Evolutionary conservation across 1,284 basidiomycete species (phyloP), one percentile per base, ranked within the genome.

Genomic region (Agaricales sp.): DNA sequence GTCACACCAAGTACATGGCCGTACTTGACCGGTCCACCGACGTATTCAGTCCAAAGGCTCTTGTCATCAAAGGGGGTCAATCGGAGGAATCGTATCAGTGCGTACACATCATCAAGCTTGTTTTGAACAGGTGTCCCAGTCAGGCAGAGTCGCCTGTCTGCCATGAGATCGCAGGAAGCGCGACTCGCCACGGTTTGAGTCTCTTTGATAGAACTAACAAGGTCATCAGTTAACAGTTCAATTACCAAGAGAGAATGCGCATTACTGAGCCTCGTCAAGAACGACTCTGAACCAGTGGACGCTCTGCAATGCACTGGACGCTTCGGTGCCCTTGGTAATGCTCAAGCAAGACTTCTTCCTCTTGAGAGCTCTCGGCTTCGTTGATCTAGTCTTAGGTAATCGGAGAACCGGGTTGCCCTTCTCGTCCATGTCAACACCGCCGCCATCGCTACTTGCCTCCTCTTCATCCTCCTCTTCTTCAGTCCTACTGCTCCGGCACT

Each of bases 81-180:
- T 4, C 94, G 88, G 45, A 99, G 71, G 69, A 99, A 99, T 65
- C 93, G 94, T 74, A 99, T 83, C 50, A 99, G 74, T 1, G 96
- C 93, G 66, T 87, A 99, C 45, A 99, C 86, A 61, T 99, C 96
- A 66, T 99, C 95, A 51, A 99, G 79, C 63, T 94, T 94, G 74
- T 99, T 99, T 69, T 99, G 96, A 41, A 99, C 92, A 0, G 96
- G 96, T 4, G 96, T 99, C 53, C 96, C 96, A 6, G 95, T 97
- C 37, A 99, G 73, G 61, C 92, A 96, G 43, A 98, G 72, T 18
- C 96, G 82, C 48, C 96, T 84, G 61, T 97, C 90, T 2, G 95
- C 92, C 62, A 89, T 79, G 43, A 99, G 77, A 61, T 96, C 93
- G 67, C 96, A 99, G 8, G 87, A 93, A 2, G 96, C 95, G 53